Evolutionary conservation across 2,329 filamentous ascomycete species (phyloP), one percentile per base, ranked within the genome.

Genomic region (Byssochlamys sp.): DNA sequence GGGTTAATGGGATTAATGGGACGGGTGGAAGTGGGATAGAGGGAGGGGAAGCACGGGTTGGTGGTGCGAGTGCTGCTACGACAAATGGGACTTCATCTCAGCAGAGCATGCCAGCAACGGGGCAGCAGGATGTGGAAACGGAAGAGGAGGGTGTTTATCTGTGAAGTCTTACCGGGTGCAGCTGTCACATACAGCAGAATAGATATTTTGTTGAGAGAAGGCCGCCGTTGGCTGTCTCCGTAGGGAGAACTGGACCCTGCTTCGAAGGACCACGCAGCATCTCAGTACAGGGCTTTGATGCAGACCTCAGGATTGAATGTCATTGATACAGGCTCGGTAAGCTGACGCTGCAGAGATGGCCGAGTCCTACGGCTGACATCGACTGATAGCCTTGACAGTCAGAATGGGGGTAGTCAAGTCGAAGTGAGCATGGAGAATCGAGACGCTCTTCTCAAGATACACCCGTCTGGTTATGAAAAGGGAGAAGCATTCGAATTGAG

Each of bases 61-160:
- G 14, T 51, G 24, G 3, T 51, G 49, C 7, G 25, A n/a, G n/a
- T 19, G 49, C 49, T 51, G 27, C 49, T n/a, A 51, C 27, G 25
- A 28, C 14, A 12, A 51, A 51, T 51, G 49, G 49, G 3, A 26
- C 25, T 14, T 51, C 49, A 14, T 26, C 24, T 24, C 49, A 51
- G 49, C 49, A 51, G n/a, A 4, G 19, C 1, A 14, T 7, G 4
- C 49, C 12, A 5, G 25, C 24, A 14, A 4, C 27, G 12, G 25
- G 25, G 25, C 49, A 51, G 25, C 49, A 51, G 24, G 49, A 61
- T 2, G 64, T 61, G 35, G 67, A 66, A 28, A 67, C 68, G 19
- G 73, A 66, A 7, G 68, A 71, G 10, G 71, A 75, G 29, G 75
- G 76, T 26, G 67, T 78, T 59, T 74, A 78, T 67, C 62, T 78